Conservation (phyloP, 768 basidiomycete genomes). For the Hortiboletus campestris region DNA sequence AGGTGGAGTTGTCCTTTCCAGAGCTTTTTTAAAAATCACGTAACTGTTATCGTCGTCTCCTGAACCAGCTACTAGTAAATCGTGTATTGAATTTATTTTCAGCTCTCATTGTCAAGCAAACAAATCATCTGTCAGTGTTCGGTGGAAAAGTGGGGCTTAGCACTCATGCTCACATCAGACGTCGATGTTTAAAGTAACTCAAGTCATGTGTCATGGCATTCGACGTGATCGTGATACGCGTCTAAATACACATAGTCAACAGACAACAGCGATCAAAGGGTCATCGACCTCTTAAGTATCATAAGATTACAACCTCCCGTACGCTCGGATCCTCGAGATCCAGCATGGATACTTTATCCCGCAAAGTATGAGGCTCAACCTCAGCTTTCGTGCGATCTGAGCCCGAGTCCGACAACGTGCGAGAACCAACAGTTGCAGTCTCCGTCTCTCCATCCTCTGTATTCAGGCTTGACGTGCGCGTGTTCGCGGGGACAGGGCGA, state of each 20-base stretch:
- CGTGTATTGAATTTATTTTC: background rate
- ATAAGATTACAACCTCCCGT: constrained; percentile 14
- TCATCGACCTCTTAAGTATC: constrained; percentile 1
- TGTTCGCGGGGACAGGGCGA: constrained; percentile 4
- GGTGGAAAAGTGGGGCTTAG: background rate
- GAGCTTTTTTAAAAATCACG: too few relatives aligned
- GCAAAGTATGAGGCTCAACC: constrained; percentile 24
- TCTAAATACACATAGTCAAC: constrained; percentile 30
- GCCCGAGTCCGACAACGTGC: constrained; percentile 26
- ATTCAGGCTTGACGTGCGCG: constrained; percentile 1
- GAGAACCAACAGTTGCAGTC: constrained; percentile 20
- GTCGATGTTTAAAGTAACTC: background rate
- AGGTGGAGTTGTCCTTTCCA: background rate
- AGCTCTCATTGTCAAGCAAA: background rate
- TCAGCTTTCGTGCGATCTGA: constrained; percentile 29
- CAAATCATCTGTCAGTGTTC: background rate
- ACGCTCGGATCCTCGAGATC: constrained; percentile 27
- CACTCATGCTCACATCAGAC: background rate
- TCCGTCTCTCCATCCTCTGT: constrained; percentile 23
- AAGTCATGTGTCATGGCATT: background rate
- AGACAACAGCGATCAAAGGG: background rate
- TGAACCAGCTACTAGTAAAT: too few relatives aligned
- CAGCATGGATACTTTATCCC: constrained; percentile 24
- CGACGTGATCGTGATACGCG: background rate
- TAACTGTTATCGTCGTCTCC: background rate